These are phyloP conservation scores for Gossypium stocksii DNA, from an alignment of 345 rosid species.

Conservation along the genomic window DNA sequence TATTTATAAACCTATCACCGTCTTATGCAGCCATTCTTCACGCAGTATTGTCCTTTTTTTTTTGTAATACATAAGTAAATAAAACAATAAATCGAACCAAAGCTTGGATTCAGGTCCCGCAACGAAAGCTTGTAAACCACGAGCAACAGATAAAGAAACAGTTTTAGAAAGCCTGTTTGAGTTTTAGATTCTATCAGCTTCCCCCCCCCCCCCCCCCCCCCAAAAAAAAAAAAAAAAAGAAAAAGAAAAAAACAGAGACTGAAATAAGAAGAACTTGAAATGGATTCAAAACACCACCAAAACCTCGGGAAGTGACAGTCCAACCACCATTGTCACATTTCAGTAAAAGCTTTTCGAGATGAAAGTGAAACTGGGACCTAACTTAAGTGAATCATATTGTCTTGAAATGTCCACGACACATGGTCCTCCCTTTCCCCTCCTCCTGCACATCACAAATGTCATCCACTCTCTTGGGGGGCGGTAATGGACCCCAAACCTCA, in stretches of 20 bases:
- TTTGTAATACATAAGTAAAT: too few species aligned
- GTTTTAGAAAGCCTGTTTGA: too few species aligned
- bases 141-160: too few species aligned
- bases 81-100: too few species aligned
- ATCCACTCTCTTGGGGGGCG: slow-evolving; percentile 14
- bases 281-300: not conserved
- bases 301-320: slow-evolving; percentile 12
- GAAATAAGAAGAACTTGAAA: not conserved
- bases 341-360: not conserved
- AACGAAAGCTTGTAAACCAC: too few species aligned
- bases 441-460: slow-evolving; percentile 12
- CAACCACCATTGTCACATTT: slow-evolving; percentile 6
- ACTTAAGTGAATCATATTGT: not conserved
- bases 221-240: too few species aligned
- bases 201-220: too few species aligned
- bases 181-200: too few species aligned
- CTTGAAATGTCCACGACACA: slow-evolving; percentile 3
- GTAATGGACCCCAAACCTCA: not conserved
- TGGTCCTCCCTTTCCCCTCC: slow-evolving; percentile 3
- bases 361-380: slow-evolving; percentile 8
- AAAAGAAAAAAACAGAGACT: too few species aligned
- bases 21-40: not conserved
- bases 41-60: too few species aligned
- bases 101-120: too few species aligned
- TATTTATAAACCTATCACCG: not conserved